These are phyloP conservation scores for Aureobasidium mangrovei DNA, from an alignment of 2,329 filamentous ascomycete genomes.

Conservation along the genomic window DNA sequence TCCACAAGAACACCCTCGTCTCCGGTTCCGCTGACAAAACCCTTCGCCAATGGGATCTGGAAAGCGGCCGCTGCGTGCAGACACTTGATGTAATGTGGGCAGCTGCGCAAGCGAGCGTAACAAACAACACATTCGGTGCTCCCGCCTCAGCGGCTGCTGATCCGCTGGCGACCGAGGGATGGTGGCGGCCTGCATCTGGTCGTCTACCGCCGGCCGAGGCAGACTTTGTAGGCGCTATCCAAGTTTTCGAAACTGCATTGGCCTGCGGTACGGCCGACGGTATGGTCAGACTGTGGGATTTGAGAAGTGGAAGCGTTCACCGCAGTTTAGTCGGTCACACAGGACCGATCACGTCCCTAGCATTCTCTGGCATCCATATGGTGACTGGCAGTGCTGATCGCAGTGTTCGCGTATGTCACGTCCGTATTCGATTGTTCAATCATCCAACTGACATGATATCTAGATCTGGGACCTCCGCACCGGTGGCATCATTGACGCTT, in stretches of 20 bases:
- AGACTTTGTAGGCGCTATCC: slow-evolving; percentile 88
- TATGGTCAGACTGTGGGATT: slow-evolving; percentile 94
- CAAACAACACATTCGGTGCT: slow-evolving; percentile 36
- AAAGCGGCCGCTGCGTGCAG: slow-evolving; percentile 94
- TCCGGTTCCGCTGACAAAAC: slow-evolving; percentile 98
- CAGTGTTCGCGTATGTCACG: slow-evolving; percentile 73
- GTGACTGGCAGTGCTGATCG: slow-evolving; percentile 89
- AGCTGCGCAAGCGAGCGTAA: slow-evolving; percentile 73
- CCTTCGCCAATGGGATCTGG: slow-evolving; percentile 91
- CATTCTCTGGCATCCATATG: slow-evolving; percentile 92
- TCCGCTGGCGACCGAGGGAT: slow-evolving; percentile 23
- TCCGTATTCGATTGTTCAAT: not conserved
- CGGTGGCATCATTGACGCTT: slow-evolving; percentile 90
- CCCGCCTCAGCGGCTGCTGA: not conserved
- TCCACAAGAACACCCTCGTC: slow-evolving; percentile 79
- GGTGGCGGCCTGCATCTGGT: slow-evolving; percentile 63
- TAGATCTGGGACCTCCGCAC: slow-evolving; percentile 98
- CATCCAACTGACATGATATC: not conserved
- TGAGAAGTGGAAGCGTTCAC: slow-evolving; percentile 94
- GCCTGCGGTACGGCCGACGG: slow-evolving; percentile 96
- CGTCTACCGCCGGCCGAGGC: slow-evolving; percentile 55
- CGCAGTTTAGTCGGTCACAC: slow-evolving; percentile 92
- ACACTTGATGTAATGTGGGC: slow-evolving; percentile 98
- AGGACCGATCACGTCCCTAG: slow-evolving; percentile 83
- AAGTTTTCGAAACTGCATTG: slow-evolving; percentile 91